Evolutionary conservation across 805 yeast species (phyloP).

Genomic region (baker's yeast (Saccharomyces cerevisiae)): DNA sequence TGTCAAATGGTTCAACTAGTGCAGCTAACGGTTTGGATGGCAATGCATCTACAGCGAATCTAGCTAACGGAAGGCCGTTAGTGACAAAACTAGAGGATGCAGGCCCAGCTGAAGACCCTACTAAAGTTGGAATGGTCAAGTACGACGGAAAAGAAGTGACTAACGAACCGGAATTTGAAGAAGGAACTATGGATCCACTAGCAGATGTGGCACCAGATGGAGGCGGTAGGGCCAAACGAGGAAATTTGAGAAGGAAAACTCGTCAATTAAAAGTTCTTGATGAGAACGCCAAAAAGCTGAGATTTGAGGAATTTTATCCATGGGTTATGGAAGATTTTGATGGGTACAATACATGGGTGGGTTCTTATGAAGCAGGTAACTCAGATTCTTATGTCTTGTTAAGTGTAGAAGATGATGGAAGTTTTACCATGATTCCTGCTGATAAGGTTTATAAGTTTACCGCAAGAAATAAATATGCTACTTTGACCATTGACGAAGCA

Average conservation of each 20-base stretch:
- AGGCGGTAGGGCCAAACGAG: slow-evolving; percentile 60
- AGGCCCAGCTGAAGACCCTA: slow-evolving; percentile 31
- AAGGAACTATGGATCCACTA: slow-evolving; percentile 31
- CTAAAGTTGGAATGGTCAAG: slow-evolving; percentile 35
- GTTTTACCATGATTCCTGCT: slow-evolving; percentile 86
- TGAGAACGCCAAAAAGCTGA: slow-evolving; percentile 70
- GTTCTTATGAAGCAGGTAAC: slow-evolving; percentile 84
- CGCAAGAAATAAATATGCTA: slow-evolving; percentile 86
- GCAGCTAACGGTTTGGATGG: not conserved
- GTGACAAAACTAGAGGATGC: slow-evolving; percentile 32
- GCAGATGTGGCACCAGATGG: slow-evolving; percentile 89
- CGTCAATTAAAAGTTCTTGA: slow-evolving; percentile 74
- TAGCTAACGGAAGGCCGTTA: slow-evolving; percentile 7
- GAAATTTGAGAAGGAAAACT: slow-evolving; percentile 62
- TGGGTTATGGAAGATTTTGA: slow-evolving; percentile 98
- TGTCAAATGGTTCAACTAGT: not conserved
- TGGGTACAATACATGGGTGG: slow-evolving; percentile 89
- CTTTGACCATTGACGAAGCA: slow-evolving; percentile 91
- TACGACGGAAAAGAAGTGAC: slow-evolving; percentile 33
- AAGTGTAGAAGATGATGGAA: slow-evolving; percentile 74
- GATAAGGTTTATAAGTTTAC: slow-evolving; percentile 92
- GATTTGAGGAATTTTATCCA: slow-evolving; percentile 95
- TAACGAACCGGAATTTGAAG: slow-evolving; percentile 33
- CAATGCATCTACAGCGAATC: not conserved
- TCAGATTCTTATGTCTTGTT: slow-evolving; percentile 79